Percentiles rank a stretch among this genome's conserved stretches.
Evolutionary conservation across 768 basidiomycete species (phyloP).

Genomic region (Kwoniella europaea): DNA sequence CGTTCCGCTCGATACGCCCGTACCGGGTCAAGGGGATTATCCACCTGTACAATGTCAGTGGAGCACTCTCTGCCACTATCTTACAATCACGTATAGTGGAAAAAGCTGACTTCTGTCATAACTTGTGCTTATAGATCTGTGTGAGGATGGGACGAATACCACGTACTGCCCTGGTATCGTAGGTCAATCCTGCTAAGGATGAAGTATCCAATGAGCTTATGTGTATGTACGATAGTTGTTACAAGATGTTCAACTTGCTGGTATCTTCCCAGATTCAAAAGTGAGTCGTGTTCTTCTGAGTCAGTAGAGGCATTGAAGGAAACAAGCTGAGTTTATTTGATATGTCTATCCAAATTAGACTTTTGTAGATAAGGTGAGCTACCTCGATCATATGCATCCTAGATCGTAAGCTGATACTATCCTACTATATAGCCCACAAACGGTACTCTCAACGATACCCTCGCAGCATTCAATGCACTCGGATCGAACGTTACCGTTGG

Average conservation of each 20-base stretch:
- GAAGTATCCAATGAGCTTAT: too few species aligned
- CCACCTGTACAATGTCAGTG: constrained; percentile 50
- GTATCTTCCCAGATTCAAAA: constrained; percentile 30
- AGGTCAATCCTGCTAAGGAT: constrained; percentile 18
- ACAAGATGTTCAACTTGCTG: constrained; percentile 32
- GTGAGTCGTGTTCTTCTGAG: constrained; percentile 2
- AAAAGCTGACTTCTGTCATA: neutral
- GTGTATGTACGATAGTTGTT: too few species aligned
- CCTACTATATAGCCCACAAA: constrained; percentile 69
- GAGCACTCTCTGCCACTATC: too few species aligned
- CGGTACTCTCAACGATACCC: constrained; percentile 68
- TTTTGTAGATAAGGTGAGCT: constrained; percentile 31
- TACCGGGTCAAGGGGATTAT: constrained; percentile 45
- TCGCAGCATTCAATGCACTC: constrained; percentile 67
- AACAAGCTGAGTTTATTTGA: neutral
- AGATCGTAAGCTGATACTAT: constrained; percentile 3
- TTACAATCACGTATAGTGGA: too few species aligned
- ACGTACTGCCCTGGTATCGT: constrained; percentile 53
- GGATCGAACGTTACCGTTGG: constrained; percentile 66
- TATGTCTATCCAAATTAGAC: constrained; percentile 18
- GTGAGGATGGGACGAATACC: constrained; percentile 47
- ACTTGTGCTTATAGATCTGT: constrained; percentile 30
- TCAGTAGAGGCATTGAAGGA: too few species aligned
- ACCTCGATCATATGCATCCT: constrained; percentile 18
- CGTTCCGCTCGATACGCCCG: constrained; percentile 61